Evolutionary conservation across 306 rosid genomes (phyloP).

Genomic region (Cicer pinnatifidum): DNA sequence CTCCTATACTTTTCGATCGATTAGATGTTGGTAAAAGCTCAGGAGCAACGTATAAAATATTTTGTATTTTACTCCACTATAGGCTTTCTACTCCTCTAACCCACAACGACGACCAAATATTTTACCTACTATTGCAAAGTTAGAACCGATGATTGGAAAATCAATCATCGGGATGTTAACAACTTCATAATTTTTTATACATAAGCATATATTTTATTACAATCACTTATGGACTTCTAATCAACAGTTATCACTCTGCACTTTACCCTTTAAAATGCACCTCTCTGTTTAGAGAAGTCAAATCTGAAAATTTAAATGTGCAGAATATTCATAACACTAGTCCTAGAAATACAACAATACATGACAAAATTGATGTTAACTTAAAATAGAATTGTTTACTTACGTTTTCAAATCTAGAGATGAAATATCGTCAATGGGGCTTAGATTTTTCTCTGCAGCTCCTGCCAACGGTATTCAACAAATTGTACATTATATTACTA

Average conservation of each 20-base stretch:
- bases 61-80: background rate
- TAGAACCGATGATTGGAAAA: background rate
- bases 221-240: background rate
- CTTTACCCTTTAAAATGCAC: conserved; percentile 1
- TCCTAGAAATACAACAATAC: conserved; percentile 19
- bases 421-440: conserved; percentile 75
- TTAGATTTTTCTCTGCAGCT: conserved; percentile 63
- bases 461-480: conserved; percentile 61
- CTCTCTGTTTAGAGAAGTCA: background rate
- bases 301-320: background rate
- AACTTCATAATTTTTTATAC: background rate
- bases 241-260: background rate
- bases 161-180: background rate
- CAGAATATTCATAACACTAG: conserved; percentile 25
- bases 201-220: background rate
- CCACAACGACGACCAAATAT: background rate
- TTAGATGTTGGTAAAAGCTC: conserved; percentile 15
- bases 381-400: conserved; percentile 42
- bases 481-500: conserved; percentile 31
- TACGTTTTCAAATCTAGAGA: conserved; percentile 93
- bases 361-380: conserved; percentile 18
- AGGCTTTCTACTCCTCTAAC: background rate
- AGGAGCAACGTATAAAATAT: background rate
- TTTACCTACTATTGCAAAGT: conserved; percentile 10
- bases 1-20: conserved; percentile 28